Evolutionary conservation across 345 rosid species (phyloP).

Genomic region (Eucalyptus cloeziana): DNA sequence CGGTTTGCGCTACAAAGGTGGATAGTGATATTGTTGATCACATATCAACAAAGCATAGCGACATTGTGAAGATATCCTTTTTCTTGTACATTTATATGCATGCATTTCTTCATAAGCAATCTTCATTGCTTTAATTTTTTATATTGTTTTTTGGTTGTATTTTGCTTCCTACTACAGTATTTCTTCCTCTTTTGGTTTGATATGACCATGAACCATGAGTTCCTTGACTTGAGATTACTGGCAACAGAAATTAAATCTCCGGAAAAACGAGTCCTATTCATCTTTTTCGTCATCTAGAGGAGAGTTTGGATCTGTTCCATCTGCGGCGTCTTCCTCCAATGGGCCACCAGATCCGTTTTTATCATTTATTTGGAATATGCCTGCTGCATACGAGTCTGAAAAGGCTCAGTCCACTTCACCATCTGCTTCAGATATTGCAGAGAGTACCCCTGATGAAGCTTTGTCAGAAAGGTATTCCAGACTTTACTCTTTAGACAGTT

Average conservation of each 20-base stretch:
- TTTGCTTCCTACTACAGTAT: neutral
- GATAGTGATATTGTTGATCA: conserved; percentile 44
- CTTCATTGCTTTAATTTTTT: neutral
- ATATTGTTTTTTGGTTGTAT: neutral
- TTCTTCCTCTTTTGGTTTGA: neutral
- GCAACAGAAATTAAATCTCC: conserved; percentile 38
- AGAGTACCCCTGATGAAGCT: conserved; percentile 10
- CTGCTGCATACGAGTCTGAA: conserved; percentile 16
- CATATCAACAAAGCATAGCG: conserved; percentile 31
- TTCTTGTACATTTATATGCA: neutral
- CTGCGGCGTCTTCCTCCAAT: conserved; percentile 11
- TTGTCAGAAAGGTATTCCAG: conserved; percentile 17
- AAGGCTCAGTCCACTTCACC: conserved; percentile 12
- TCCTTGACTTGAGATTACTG: conserved; percentile 64
- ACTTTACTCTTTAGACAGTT: neutral
- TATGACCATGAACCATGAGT: neutral
- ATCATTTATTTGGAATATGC: conserved; percentile 38
- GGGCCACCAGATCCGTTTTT: conserved; percentile 38
- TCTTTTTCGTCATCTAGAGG: conserved; percentile 18
- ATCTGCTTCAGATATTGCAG: conserved; percentile 7
- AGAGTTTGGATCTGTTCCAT: conserved; percentile 20
- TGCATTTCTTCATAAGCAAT: neutral
- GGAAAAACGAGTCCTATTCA: conserved; percentile 33
- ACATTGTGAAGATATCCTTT: conserved; percentile 52
- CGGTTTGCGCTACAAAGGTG: conserved; percentile 34